Evolutionary conservation across 2,329 filamentous ascomycete species (phyloP), one percentile per base, ranked within the genome.

Genomic region (Chaetomium olivaceum): DNA sequence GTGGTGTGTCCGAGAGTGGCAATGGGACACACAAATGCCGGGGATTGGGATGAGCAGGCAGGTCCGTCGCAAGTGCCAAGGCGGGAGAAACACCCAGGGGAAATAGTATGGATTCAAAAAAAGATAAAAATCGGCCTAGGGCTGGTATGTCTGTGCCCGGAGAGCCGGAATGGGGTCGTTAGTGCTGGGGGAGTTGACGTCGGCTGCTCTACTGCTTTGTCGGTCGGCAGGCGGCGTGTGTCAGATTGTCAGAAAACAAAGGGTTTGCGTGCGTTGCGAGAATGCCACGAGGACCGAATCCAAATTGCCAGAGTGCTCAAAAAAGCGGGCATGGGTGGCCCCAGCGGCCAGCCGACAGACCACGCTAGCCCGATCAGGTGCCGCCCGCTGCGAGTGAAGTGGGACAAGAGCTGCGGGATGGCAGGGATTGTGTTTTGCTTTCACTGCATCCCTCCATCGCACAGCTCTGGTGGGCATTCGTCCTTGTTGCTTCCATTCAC

Each of bases 251-350:
- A 64, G 65, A 68, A 64, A 67, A 62, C 54, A 58, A 65, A 67
- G 61, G 64, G 60, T 70, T 68, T 66, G 68, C 65, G 67, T 31
- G 51, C 2, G 67, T 70, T 64, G 69, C 66, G 67, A 71, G 65
- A 71, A 70, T 68, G 66, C 68, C 67, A 71, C 68, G 66, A 66
- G 62, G 59, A 54, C 64, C 66, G 62, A 48, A 55, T 57, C 61
- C 61, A 68, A 68, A 67, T 68, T 68, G 64, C 58, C 16, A 19
- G 16, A 65, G 46, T 63, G 50, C 65, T 33, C 58, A 48, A 50
- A 68, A 67, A 64, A 67, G 67, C 65, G 66, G 68, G 66, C 52
- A 61, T 59, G 48, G 63, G 66, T 68, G 70, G 68, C 52, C 61
- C 58, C 21, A 27, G 21, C 48, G 51, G 50, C 11, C 62, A 62